phyloP scores from a whole-genome alignment of 495 filamentous ascomycete species.

The Aspergillus conjunctus region DNA sequence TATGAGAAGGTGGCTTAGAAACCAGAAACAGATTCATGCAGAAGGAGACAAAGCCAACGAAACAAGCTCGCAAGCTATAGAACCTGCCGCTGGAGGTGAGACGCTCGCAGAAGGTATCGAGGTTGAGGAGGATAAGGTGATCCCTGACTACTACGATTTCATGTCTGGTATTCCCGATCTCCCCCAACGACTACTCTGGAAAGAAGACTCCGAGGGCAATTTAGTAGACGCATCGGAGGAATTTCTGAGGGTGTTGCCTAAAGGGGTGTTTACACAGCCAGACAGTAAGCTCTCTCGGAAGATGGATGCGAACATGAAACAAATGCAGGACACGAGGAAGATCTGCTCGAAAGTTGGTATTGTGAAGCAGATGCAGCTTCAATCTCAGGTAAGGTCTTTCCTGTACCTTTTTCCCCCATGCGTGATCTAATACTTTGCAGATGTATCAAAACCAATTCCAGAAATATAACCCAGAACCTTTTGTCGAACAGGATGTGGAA shows the following conservation, averaged over 20 bases:
- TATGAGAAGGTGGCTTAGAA: constrained; percentile 81
- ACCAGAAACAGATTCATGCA: constrained; percentile 63
- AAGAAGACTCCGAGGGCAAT: constrained; percentile 82
- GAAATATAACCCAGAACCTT: constrained; percentile 92
- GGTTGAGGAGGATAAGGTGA: constrained; percentile 71
- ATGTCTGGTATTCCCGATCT: constrained; percentile 86
- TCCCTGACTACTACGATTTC: constrained; percentile 94
- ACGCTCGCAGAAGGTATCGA: constrained; percentile 92
- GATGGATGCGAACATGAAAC: constrained; percentile 86
- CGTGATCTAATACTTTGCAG: constrained; percentile 44
- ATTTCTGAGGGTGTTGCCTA: constrained; percentile 70
- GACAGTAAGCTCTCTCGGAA: constrained; percentile 73
- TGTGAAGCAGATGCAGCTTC: constrained; percentile 99
- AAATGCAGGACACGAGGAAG: constrained; percentile 97
- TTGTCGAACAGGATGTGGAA: constrained; percentile 80
- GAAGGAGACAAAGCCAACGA: constrained; percentile 54
- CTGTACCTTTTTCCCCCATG: not conserved
- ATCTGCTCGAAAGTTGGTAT: constrained; percentile 93
- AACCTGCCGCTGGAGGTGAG: constrained; percentile 55
- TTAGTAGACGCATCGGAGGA: constrained; percentile 85
- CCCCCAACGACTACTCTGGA: constrained; percentile 72
- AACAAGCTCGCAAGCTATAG: constrained; percentile 50
- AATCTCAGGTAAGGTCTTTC: constrained; percentile 74
- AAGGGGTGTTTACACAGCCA: constrained; percentile 76
- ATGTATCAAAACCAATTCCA: constrained; percentile 98